These are phyloP conservation scores for Phytophthora pistaciae DNA, from an alignment of 352 stramenopile species.

Conservation along the genomic window DNA sequence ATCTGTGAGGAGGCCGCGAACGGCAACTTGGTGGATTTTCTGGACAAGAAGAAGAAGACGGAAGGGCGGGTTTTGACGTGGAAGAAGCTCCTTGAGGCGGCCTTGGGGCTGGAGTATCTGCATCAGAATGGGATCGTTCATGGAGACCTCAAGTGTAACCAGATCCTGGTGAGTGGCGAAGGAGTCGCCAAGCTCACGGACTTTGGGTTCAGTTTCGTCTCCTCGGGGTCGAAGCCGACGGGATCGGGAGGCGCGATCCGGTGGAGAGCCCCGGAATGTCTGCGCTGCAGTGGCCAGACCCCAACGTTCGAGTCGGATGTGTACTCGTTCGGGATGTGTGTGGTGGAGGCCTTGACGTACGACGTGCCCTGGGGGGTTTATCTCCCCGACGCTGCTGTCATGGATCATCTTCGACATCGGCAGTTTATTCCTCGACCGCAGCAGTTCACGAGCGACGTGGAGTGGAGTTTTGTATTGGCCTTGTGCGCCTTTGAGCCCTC, in stretches of 20 bases:
- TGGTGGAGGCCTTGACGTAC: constrained; percentile 43
- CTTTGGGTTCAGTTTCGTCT: constrained; percentile 33
- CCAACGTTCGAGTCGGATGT: constrained; percentile 46
- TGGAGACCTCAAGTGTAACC: constrained; percentile 74
- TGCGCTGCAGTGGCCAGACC: constrained; percentile 3
- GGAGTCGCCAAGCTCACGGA: constrained; percentile 39
- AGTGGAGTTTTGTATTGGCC: constrained; percentile 25
- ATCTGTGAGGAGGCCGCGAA: constrained; percentile 37
- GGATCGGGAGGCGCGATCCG: constrained; percentile 7
- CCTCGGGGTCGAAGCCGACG: constrained; percentile 1
- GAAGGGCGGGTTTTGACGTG: constrained; percentile 19
- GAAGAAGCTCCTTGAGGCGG: constrained; percentile 41
- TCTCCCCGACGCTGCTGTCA: constrained; percentile 11
- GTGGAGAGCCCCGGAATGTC: constrained; percentile 42
- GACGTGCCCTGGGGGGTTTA: constrained; percentile 9
- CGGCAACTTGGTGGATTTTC: constrained; percentile 34
- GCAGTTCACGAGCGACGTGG: constrained; percentile 2
- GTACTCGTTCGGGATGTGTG: constrained; percentile 63
- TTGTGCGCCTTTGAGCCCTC: constrained; percentile 25
- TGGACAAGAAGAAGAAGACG: constrained; percentile 10
- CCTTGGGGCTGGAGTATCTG: constrained; percentile 47
- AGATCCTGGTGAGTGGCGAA: constrained; percentile 43
- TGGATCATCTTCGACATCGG: constrained; percentile 15
- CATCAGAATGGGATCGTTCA: constrained; percentile 47
- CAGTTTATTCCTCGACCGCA: constrained; percentile 13